Base-by-base conservation (phyloP, 768 basidiomycete genomes). In the Saitozyma sp. region DNA sequence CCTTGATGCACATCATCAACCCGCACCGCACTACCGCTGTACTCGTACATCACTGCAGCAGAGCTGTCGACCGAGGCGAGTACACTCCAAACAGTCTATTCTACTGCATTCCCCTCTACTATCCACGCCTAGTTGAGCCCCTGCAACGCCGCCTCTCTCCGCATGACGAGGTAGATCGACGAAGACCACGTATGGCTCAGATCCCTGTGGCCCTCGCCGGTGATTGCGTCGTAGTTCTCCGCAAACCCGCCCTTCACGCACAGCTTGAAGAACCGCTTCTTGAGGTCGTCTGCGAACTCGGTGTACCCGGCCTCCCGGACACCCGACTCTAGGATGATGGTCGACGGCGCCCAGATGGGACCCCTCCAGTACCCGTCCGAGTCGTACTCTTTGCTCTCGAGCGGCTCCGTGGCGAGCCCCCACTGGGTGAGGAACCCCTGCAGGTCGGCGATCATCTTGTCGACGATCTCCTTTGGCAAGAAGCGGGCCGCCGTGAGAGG, bases 321-420 rank as follows among this genome's bases (percentile, higher is more conserved):
- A 13, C 51, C 20, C 51, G 51, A 52, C 7, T 52, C 51, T 10
- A 52, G 13, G 11, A 52, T 17, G 51, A 52, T 52, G 10, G 51
- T 52, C 51, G 51, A 29, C 13, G 51, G 51, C 11, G 51, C 51
- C 51, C 51, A 52, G 51, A 52, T 52, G 11, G 51, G 51, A 11
- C 51, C 51, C n/a, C 51, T 10, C 51, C 51, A 52, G 45, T 55
- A 55, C n/a, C 54, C 54, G 54, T 55, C 54, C 39, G 54, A 41
- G 16, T 55, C 54, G 40, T 55, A 55, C 40, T 38, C 29, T 20
- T 37, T 37, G 29, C 29, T 38, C 13, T 37, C 14, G 37, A 55
- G 10, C 14, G 19, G 29, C 39, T 55, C 54, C 14, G 54, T 55
- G 9, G 54, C 54, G 37, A 55, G 40, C n/a, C 54, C 54, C 54